Base-by-base conservation (phyloP, 2,329 filamentous ascomycete genomes). In the Cordyceps farinosa region DNA sequence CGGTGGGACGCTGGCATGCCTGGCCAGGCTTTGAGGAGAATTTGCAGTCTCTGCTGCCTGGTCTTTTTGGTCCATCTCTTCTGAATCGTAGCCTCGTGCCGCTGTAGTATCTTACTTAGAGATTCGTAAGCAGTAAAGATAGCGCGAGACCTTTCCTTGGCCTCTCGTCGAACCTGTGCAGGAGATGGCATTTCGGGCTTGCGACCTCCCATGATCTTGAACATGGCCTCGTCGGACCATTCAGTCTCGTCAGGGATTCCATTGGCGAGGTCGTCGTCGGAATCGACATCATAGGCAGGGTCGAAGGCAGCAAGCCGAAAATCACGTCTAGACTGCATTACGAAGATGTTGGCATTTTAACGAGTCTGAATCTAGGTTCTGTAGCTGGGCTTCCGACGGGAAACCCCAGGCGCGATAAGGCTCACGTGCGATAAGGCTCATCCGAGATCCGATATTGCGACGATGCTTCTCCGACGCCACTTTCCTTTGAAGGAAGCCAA, bases 11-110 rank as follows among this genome's bases (percentile, higher is more conserved):
- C 52, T 0, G 82, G 67, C 77, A 87, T 85, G 27, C 73, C 71
- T 0, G 82, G 82, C 80, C 80, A 84, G 1, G 73, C 75, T n/a
- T 72, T 67, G 1, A 81, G 68, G 2, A 87, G 70, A 3, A 85
- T 72, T 3, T 77, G 73, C 10, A 75, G 72, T 17, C 79, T 74
- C 69, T 86, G 79, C 15, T 72, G 55, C 11, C 73, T 75, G 1
- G 75, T 79, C 71, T 84, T 85, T 67, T 86, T 86, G 3, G 67
- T 65, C 84, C 84, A 88, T 45, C 84, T 77, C 65, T 78, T 83
- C 60, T 78, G 78, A 11, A 87, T 79, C 0, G 76, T 78, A 1
- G 70, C 71, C 67, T 87, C 82, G 55, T 85, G 80, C 5, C 82
- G 77, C 47, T 78, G 70, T 2, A 86, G 61, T 5, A 84, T 81